phyloP scores from a whole-genome alignment of 768 basidiomycete species.

The Kwoniella dendrophila region DNA sequence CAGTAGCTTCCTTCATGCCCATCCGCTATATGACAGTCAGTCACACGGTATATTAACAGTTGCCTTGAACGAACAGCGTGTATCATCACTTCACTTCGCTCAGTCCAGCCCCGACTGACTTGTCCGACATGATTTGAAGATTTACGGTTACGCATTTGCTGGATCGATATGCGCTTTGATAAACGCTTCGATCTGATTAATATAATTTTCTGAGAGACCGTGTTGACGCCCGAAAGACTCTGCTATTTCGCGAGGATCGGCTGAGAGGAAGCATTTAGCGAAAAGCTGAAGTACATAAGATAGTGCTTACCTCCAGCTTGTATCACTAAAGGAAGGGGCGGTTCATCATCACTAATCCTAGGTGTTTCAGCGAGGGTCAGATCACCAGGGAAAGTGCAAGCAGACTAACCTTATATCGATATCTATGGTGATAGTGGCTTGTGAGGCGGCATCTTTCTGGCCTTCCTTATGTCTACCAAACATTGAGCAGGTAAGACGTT shows the following conservation, averaged over 20 bases:
- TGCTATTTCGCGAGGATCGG: constrained; percentile 37
- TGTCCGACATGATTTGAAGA: no score
- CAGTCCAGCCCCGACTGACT: no score
- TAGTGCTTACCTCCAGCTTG: constrained; percentile 22
- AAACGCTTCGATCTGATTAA: constrained; percentile 50
- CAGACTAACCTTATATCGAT: constrained; percentile 41
- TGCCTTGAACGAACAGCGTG: no score
- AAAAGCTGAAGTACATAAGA: not conserved
- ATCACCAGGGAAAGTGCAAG: not conserved
- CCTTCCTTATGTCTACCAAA: no score
- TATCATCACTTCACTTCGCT: no score
- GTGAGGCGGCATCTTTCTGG: no score
- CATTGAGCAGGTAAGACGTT: no score
- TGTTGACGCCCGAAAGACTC: constrained; percentile 41
- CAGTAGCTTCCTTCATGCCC: no score
- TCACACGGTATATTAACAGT: no score
- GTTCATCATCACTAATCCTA: constrained; percentile 45
- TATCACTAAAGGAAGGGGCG: constrained; percentile 40
- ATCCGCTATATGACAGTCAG: no score
- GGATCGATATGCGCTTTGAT: constrained; percentile 25
- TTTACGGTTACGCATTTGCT: no score
- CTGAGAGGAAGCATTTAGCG: constrained; percentile 11
- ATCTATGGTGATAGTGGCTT: constrained; percentile 33
- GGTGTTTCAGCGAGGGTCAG: not conserved
- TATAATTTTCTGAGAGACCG: constrained; percentile 42